Percentiles rank a stretch among this genome's conserved stretches.
Conservation (phyloP, 1,284 basidiomycete species). For the Cutaneotrichosporon cutaneum region DNA sequence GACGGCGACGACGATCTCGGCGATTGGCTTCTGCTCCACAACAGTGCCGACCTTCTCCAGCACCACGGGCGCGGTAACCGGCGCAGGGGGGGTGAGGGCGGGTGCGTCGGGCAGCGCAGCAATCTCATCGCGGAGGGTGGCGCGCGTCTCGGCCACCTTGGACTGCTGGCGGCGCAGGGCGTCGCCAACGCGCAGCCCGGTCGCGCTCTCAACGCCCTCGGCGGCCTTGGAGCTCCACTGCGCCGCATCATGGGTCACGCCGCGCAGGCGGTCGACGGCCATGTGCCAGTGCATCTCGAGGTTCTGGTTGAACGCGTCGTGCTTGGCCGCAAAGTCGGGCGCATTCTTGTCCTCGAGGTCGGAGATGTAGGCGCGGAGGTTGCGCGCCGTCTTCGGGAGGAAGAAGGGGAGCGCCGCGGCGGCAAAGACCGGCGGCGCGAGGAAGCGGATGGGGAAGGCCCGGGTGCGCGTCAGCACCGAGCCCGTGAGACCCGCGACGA, state of each 20-base stretch:
- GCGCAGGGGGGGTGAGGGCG: constrained; percentile 4
- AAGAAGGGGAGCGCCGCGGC: constrained; percentile 69
- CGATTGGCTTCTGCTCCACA: constrained; percentile 50
- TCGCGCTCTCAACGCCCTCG: constrained; percentile 64
- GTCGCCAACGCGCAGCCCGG: constrained; percentile 69
- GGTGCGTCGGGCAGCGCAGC: constrained; percentile 19
- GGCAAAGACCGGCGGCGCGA: constrained; percentile 70
- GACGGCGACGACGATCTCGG: constrained; percentile 35
- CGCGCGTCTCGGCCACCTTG: constrained; percentile 17
- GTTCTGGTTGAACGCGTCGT: constrained; percentile 66
- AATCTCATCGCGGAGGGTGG: constrained; percentile 16
- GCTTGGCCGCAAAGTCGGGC: constrained; percentile 66
- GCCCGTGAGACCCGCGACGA: constrained; percentile 79
- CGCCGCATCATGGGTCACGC: constrained; percentile 47
- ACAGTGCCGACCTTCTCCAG: constrained; percentile 44
- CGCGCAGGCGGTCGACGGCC: constrained; percentile 56
- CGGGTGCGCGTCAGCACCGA: constrained; percentile 81
- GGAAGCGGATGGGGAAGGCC: constrained; percentile 62
- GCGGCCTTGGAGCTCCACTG: constrained; percentile 57
- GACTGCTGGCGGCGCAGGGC: constrained; percentile 57
- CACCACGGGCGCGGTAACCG: constrained; percentile 13
- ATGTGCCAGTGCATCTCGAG: constrained; percentile 61
- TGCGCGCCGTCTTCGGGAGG: constrained; percentile 72
- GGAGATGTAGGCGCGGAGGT: constrained; percentile 65
- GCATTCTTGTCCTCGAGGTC: constrained; percentile 69